These are phyloP conservation scores for Aspergillus piperis DNA, from an alignment of 2,329 filamentous ascomycete species.

Conservation along the genomic window DNA sequence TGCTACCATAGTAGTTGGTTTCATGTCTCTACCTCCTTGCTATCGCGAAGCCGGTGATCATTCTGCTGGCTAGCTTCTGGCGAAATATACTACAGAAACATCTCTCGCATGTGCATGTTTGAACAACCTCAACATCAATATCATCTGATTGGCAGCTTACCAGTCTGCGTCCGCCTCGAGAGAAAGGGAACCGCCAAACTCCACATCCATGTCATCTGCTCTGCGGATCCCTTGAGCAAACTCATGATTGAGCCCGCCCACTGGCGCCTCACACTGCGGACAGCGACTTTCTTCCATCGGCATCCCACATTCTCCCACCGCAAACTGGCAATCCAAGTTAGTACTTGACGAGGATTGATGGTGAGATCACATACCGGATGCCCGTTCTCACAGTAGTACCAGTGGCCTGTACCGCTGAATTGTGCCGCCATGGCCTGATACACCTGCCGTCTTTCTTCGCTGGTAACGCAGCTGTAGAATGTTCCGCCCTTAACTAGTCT, in stretches of 20 bases:
- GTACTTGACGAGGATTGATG: not conserved
- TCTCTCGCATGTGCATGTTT: too few species aligned
- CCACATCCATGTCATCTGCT: constrained; percentile 4
- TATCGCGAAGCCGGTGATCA: too few species aligned
- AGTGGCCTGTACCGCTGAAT: constrained; percentile 14
- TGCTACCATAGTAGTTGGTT: too few species aligned
- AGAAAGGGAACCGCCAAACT: not conserved
- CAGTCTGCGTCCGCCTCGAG: too few species aligned
- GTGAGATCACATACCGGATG: constrained; percentile 11
- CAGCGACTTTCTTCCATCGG: constrained; percentile 32
- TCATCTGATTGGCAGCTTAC: too few species aligned
- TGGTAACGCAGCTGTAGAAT: constrained; percentile 12
- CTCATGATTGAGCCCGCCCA: constrained; percentile 26
- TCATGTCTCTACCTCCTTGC: too few species aligned
- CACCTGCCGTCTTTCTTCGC: constrained; percentile 10
- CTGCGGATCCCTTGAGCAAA: not conserved
- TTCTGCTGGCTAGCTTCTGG: too few species aligned
- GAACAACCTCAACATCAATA: too few species aligned
- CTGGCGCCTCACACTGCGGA: constrained; percentile 28
- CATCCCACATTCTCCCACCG: constrained; percentile 35
- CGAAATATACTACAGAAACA: too few species aligned
- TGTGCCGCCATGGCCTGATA: constrained; percentile 14
- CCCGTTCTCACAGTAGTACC: constrained; percentile 16
- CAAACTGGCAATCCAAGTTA: constrained; percentile 20
- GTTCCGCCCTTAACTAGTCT: constrained; percentile 3